Evolutionary conservation across 2,329 filamentous ascomycete genomes (phyloP).

Genomic region (Colletotrichum orchidophilum): DNA sequence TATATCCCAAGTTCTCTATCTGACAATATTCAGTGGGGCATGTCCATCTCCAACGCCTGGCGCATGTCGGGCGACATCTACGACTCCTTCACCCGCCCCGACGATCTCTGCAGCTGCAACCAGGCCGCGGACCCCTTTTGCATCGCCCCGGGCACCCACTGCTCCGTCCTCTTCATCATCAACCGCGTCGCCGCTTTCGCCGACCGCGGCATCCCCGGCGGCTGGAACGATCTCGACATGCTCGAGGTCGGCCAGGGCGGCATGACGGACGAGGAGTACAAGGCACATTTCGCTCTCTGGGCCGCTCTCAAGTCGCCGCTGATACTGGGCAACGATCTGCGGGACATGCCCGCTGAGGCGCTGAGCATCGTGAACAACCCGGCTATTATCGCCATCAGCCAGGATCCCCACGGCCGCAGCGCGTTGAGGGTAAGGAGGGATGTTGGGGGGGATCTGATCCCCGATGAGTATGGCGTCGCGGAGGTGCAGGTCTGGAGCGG

Average conservation of each 20-base stretch:
- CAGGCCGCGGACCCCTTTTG: constrained; percentile 39
- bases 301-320: constrained; percentile 56
- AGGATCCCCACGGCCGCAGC: constrained; percentile 44
- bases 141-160: constrained; percentile 38
- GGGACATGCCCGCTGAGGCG: constrained; percentile 35
- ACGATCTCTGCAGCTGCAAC: constrained; percentile 44
- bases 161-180: constrained; percentile 41
- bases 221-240: constrained; percentile 51
- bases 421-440: constrained; percentile 36
- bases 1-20: neutral
- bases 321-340: constrained; percentile 52
- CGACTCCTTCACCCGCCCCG: constrained; percentile 43
- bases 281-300: constrained; percentile 57
- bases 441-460: constrained; percentile 49
- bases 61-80: constrained; percentile 47
- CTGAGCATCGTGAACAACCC: constrained; percentile 38
- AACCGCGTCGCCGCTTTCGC: constrained; percentile 38
- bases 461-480: constrained; percentile 38
- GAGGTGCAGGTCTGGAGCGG: constrained; percentile 43
- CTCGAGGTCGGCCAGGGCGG: constrained; percentile 50
- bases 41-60: constrained; percentile 44
- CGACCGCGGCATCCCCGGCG: constrained; percentile 31
- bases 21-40: constrained; percentile 40
- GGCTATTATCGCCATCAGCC: constrained; percentile 43
- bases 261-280: constrained; percentile 50